These are phyloP conservation scores for Solidago caesia DNA, from an alignment of 129 eudicot species.

Conservation along the genomic window DNA sequence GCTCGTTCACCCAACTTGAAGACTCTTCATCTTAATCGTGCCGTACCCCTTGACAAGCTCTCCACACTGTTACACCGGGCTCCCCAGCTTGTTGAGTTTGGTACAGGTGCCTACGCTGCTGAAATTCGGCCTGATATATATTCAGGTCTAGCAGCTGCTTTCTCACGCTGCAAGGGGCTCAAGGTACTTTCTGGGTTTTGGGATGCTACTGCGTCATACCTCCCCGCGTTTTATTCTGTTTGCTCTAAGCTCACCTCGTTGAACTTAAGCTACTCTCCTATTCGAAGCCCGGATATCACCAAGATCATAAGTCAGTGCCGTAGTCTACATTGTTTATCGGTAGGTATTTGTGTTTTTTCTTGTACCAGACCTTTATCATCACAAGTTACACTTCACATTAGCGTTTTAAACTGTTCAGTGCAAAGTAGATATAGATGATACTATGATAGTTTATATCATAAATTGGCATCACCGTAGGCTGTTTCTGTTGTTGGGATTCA, in stretches of 20 bases:
- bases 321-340: constrained; percentile 69
- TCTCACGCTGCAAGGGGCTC: constrained; percentile 63
- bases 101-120: constrained; percentile 68
- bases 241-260: constrained; percentile 71
- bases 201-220: constrained; percentile 68
- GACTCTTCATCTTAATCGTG: constrained; percentile 66
- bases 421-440: neutral
- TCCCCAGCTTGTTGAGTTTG: constrained; percentile 66
- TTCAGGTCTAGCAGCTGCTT: constrained; percentile 46
- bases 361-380: neutral
- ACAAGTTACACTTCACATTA: neutral
- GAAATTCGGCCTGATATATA: constrained; percentile 56
- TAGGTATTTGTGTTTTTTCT: neutral
- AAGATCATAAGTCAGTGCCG: constrained; percentile 62
- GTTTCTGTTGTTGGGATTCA: neutral
- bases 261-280: constrained; percentile 66
- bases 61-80: constrained; percentile 50
- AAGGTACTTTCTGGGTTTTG: constrained; percentile 77
- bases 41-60: constrained; percentile 73
- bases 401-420: neutral
- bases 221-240: constrained; percentile 62
- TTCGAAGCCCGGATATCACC: constrained; percentile 59
- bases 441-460: neutral
- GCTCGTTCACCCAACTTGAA: constrained; percentile 64
- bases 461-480: neutral